Percentiles rank a stretch among this genome's conserved stretches.
These are phyloP conservation scores for Infundibulicybe gibba DNA, from an alignment of 768 basidiomycete genomes.

Conservation along the genomic window DNA sequence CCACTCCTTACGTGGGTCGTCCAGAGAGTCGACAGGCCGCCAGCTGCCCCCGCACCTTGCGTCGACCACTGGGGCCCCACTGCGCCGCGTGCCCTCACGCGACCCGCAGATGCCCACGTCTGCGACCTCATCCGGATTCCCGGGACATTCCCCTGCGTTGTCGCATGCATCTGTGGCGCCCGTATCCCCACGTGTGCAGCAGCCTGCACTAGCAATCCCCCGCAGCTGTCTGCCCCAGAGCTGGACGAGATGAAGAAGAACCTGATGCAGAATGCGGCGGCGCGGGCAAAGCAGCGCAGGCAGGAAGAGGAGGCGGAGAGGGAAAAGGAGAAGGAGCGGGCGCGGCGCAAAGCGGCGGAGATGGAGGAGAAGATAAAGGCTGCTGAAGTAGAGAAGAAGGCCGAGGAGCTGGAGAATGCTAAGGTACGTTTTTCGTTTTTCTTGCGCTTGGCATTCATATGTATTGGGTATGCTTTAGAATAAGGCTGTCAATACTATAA, in stretches of 20 bases:
- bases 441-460: not conserved
- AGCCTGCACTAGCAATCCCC: conserved; percentile 19
- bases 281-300: conserved; percentile 74
- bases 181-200: conserved; percentile 29
- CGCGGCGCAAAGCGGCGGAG: conserved; percentile 74
- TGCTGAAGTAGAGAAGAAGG: conserved; percentile 28
- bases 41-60: conserved; percentile 60
- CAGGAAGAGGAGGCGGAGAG: conserved; percentile 84
- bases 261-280: conserved; percentile 82
- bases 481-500: conserved; percentile 36
- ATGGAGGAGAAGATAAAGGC: conserved; percentile 65
- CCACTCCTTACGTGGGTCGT: conserved; percentile 26
- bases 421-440: not conserved
- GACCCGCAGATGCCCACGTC: conserved; percentile 34
- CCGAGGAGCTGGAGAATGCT: conserved; percentile 14
- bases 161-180: conserved; percentile 36
- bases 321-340: conserved; percentile 76
- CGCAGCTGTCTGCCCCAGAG: conserved; percentile 34
- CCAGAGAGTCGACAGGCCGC: conserved; percentile 35
- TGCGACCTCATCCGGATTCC: conserved; percentile 20
- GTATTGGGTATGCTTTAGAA: conserved; percentile 15
- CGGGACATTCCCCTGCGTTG: conserved; percentile 40
- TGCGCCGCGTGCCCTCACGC: conserved; percentile 37
- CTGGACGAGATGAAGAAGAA: conserved; percentile 59
- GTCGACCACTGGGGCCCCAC: conserved; percentile 23